A percentile compares a stretch with the other conserved stretches of the same genome.
Evolutionary conservation across 2,329 filamentous ascomycete species (phyloP).

Genomic region (Capronia epimyces): DNA sequence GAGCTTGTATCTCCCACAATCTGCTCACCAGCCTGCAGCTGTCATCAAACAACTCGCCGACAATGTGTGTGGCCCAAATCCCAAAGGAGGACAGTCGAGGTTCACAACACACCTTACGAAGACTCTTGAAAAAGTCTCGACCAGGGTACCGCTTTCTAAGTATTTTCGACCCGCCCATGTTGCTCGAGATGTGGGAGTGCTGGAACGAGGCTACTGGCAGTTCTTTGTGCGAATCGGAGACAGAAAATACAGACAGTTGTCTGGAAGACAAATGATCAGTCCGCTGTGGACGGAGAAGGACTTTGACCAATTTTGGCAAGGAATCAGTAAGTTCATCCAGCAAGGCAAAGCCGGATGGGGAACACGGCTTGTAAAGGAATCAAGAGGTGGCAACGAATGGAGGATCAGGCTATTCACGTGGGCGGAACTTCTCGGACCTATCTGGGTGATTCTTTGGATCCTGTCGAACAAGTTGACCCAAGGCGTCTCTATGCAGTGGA

Average conservation of each 20-base stretch:
- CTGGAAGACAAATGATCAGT: slow-evolving; percentile 32
- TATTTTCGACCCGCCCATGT: slow-evolving; percentile 52
- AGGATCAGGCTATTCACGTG: slow-evolving; percentile 67
- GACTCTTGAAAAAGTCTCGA: slow-evolving; percentile 50
- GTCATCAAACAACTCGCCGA: slow-evolving; percentile 8
- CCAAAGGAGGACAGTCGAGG: slow-evolving; percentile 10
- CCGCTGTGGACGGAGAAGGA: slow-evolving; percentile 31
- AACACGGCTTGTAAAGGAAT: slow-evolving; percentile 37
- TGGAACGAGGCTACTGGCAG: slow-evolving; percentile 76
- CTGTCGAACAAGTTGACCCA: slow-evolving; percentile 21
- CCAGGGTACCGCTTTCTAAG: slow-evolving; percentile 47
- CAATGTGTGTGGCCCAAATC: slow-evolving; percentile 7
- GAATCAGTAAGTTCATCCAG: slow-evolving; percentile 36
- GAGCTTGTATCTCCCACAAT: neutral
- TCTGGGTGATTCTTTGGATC: slow-evolving; percentile 63
- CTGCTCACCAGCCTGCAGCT: neutral
- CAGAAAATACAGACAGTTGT: slow-evolving; percentile 30
- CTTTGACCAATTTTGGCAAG: slow-evolving; percentile 42
- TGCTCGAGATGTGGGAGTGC: slow-evolving; percentile 46
- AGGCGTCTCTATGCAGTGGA: slow-evolving; percentile 20
- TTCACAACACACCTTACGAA: slow-evolving; percentile 52
- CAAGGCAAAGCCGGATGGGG: slow-evolving; percentile 43
- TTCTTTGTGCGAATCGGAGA: slow-evolving; percentile 54
- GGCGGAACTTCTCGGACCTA: slow-evolving; percentile 65
- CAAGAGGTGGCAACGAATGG: slow-evolving; percentile 21